Evolutionary conservation across 2,329 filamentous ascomycete species (phyloP), one percentile per base, ranked within the genome.

Genomic region (Magnaporthales sp.): DNA sequence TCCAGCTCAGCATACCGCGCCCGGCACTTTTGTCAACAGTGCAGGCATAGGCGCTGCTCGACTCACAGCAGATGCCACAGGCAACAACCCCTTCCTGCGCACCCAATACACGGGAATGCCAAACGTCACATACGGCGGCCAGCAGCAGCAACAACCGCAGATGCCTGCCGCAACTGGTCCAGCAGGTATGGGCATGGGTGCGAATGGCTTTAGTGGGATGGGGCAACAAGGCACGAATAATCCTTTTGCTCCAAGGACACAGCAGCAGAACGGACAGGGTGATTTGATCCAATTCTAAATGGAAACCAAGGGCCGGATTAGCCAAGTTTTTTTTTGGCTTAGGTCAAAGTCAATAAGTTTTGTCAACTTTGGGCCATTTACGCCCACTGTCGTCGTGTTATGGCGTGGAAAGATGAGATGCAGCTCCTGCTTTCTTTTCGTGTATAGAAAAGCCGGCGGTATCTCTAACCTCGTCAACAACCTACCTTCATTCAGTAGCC

Each of bases 11-110:
- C 95, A 99, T 77, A 99, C 95, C 0, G 93, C 95, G 1, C 95
- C 95, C 0, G 95, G 94, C 29, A 96, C 91, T 0, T 99, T 98
- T 76, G 90, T 99, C 79, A 99, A 99, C 80, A 96, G 92, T 68
- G 93, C 95, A 7, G 95, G 95, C 64, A 83, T 90, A 51, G 91
- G 92, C n/a, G 80, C 91, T 67, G 87, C 87, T 71, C 85, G 86
- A 67, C 78, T 97, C 60, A 91, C 81, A 68, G 75, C 82, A 66
- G 82, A 93, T 24, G 92, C 91, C 0, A 92, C 89, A 1, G 90
- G 90, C 32, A 95, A 86, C 80, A 98, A 98, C 75, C 95, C 95
- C 0, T 99, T 98, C 80, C 80, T 96, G 72, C 86, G 89, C 68
- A 87, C 88, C 68, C 92, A 96, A 75, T 95, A 90, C 73, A 96